phyloP scores from a whole-genome alignment of 306 rosid species.

The Quercus ilex region DNA sequence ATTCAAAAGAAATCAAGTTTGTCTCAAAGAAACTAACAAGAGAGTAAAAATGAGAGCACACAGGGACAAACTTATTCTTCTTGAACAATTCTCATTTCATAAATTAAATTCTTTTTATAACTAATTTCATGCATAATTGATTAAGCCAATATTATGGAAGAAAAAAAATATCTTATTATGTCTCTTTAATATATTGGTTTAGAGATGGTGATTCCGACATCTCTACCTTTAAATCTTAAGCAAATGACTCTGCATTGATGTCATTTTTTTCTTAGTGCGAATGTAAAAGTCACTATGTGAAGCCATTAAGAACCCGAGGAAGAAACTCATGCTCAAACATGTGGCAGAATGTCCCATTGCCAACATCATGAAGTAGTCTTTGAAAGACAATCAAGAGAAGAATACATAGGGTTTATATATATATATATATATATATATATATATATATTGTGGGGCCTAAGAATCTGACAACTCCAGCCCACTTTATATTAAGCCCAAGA shows the following conservation, averaged over 20 bases:
- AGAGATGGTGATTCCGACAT: background rate
- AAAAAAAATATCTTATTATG: background rate
- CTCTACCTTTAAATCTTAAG: too few relatives aligned
- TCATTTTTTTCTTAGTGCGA: background rate
- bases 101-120: background rate
- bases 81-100: background rate
- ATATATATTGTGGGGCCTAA: too few relatives aligned
- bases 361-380: slow-evolving; percentile 54
- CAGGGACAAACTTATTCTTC: background rate
- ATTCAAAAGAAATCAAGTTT: background rate
- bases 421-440: too few relatives aligned
- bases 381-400: slow-evolving; percentile 5
- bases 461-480: too few relatives aligned
- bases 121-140: background rate
- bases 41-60: background rate
- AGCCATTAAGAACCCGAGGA: slow-evolving; percentile 30
- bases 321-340: slow-evolving; percentile 44
- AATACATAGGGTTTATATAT: too few relatives aligned
- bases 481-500: too few relatives aligned
- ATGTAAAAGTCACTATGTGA: slow-evolving; percentile 28
- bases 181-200: background rate
- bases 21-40: background rate
- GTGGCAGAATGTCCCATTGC: slow-evolving; percentile 58
- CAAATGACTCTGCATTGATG: too few relatives aligned
- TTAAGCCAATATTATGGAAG: background rate